These are phyloP conservation scores for Colletotrichum sublineola DNA, from an alignment of 2,329 filamentous ascomycete genomes.

Conservation along the genomic window DNA sequence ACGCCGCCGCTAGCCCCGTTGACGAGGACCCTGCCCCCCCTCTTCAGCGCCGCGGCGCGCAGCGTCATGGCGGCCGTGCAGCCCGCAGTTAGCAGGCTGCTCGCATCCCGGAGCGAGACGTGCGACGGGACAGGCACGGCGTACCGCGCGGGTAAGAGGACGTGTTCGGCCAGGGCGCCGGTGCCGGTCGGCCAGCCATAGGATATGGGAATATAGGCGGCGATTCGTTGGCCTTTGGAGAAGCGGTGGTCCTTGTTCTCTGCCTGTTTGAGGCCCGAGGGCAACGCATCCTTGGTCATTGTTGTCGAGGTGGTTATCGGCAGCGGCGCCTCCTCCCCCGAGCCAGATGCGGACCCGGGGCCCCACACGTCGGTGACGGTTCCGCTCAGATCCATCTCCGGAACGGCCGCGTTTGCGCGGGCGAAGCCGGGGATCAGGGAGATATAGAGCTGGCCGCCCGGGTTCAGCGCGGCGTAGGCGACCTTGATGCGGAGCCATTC, in stretches of 20 bases:
- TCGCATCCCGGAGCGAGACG: constrained; percentile 51
- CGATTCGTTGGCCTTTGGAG: constrained; percentile 51
- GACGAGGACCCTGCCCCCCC: constrained; percentile 58
- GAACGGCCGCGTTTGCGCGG: constrained; percentile 53
- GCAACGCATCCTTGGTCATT: background rate
- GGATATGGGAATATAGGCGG: constrained; percentile 55
- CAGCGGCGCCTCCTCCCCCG: too few relatives aligned
- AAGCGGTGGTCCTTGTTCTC: constrained; percentile 45
- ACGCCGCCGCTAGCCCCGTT: constrained; percentile 67
- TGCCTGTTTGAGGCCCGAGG: constrained; percentile 17
- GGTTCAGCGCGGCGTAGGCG: constrained; percentile 61
- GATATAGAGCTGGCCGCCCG: constrained; percentile 58
- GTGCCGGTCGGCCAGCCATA: constrained; percentile 51
- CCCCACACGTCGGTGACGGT: constrained; percentile 54
- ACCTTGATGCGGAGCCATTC: constrained; percentile 57
- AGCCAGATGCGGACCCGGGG: constrained; percentile 38
- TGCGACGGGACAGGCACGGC: constrained; percentile 50
- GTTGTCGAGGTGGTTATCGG: background rate
- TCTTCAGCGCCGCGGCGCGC: constrained; percentile 53
- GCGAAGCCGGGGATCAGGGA: constrained; percentile 55
- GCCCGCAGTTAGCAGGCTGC: constrained; percentile 55
- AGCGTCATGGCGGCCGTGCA: constrained; percentile 56
- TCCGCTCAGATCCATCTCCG: constrained; percentile 61
- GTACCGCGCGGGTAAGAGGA: constrained; percentile 53
- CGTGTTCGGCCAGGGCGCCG: constrained; percentile 57